Evolutionary conservation across 768 basidiomycete species (phyloP), one percentile per base, ranked within the genome.

Genomic region (Xerocomellus amylosporus): DNA sequence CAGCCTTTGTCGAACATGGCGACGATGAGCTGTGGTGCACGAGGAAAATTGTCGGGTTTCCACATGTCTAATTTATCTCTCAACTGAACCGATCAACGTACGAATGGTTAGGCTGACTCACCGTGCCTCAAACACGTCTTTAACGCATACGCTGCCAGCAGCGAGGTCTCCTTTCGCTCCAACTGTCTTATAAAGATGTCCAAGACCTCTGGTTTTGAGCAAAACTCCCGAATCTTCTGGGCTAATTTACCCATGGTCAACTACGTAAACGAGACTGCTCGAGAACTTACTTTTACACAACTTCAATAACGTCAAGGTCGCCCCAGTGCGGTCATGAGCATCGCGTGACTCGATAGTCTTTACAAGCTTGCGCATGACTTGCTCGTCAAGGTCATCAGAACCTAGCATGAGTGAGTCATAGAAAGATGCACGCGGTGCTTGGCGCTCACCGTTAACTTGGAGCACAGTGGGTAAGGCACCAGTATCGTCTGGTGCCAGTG

Each of bases 261-360:
- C 37, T 19, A 42, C 20, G 3, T 20, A 12, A 37, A n/a, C 17
- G 8, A 19, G 31, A 36, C 3, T 8, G 12, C 17, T 40, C 4
- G 10, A 34, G 20, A 19, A 30, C 56, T 47, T 34, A 59, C 56
- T n/a, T 26, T 22, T 31, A 19, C 49, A 59, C 9, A 60, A 14
- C 13, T 60, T 60, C 17, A 59, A n/a, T 28, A 60, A 20, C 6
- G 46, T 40, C 39, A 60, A 46, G 7, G 59, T 60, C 17, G 53
- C 49, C 2, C 6, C 22, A 2, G 26, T 59, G 41, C 59, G 49
- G 14, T 46, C 5, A 20, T 24, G 28, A 19, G 17, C 8, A 41
- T 49, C 3, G 2, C 24, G 8, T 2, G 56, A 58, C 17, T 46
- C 5, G 33, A 49, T 24, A 3, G 59, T 19, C 19, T 0, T 36